phyloP scores from a whole-genome alignment of 106 monocot genomes.

The Dendrobium officinale region DNA sequence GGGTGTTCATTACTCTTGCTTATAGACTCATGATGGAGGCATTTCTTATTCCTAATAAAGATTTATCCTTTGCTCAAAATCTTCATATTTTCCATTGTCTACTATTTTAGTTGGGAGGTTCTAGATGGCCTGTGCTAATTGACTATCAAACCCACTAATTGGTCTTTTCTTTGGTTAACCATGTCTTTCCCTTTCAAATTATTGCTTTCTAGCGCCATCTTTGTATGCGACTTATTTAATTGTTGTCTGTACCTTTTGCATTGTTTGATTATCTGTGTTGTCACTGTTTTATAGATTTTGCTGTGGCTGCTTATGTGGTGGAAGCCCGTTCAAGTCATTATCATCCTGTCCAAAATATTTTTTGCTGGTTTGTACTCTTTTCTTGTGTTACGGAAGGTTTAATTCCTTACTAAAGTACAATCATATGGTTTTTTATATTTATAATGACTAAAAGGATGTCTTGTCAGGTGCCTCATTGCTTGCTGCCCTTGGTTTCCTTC shows the following conservation, averaged over 20 bases:
- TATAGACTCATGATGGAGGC: not conserved
- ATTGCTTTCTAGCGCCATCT: not conserved
- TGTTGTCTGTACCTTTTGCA: not conserved
- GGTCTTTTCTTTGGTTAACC: not conserved
- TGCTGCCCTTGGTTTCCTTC: conserved; percentile 35
- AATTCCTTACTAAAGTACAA: not conserved
- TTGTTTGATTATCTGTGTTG: not conserved
- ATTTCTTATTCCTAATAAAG: not conserved
- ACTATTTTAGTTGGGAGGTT: not conserved
- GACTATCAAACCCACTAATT: not conserved
- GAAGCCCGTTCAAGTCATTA: conserved; percentile 18
- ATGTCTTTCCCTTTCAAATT: not conserved
- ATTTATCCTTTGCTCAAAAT: not conserved
- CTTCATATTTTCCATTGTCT: not conserved
- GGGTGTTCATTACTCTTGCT: not conserved
- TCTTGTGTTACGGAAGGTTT: not conserved
- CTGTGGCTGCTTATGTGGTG: conserved; percentile 35
- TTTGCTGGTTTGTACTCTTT: conserved; percentile 22
- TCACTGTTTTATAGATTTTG: conserved; percentile 13
- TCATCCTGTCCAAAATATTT: conserved; percentile 28
- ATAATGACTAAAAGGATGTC: not conserved
- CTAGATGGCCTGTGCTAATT: not conserved
- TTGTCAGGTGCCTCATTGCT: conserved; percentile 28
- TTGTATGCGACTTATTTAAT: too few relatives aligned
- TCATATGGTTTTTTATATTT: not conserved